phyloP scores from a whole-genome alignment of 192 early-diverging fungal genomes.

The Mortierella antarctica region DNA sequence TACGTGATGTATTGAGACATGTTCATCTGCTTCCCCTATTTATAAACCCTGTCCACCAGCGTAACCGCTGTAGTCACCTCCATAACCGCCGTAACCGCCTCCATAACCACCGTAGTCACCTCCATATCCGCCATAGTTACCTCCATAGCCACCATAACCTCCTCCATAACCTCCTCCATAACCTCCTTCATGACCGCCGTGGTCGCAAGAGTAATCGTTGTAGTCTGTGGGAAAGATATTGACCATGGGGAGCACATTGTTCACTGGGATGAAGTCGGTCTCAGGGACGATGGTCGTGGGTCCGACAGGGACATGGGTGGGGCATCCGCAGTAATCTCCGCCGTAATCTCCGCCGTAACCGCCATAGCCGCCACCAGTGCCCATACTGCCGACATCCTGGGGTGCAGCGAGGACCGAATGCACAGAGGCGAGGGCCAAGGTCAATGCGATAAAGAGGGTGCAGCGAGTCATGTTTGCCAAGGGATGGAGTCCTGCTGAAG shows the following conservation, averaged over 20 bases:
- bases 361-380: background rate
- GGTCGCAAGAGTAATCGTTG: slow-evolving; percentile 6
- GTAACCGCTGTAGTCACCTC: no score
- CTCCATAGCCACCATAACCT: no score
- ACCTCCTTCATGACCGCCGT: background rate
- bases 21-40: no score
- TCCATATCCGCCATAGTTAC: no score
- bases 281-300: slow-evolving; percentile 10
- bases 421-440: background rate
- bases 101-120: no score
- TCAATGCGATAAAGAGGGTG: background rate
- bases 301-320: slow-evolving; percentile 7
- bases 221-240: slow-evolving; percentile 6
- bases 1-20: background rate
- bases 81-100: no score
- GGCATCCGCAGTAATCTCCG: background rate
- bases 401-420: slow-evolving; percentile 2
- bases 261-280: slow-evolving; percentile 22
- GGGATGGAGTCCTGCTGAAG: no score
- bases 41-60: no score
- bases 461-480: no score
- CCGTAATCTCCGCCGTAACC: background rate
- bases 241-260: slow-evolving; percentile 15
- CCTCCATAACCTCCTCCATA: background rate
- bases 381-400: no score